Base-by-base conservation (phyloP, 2,329 filamentous ascomycete genomes). In the Penicillium sp. region DNA sequence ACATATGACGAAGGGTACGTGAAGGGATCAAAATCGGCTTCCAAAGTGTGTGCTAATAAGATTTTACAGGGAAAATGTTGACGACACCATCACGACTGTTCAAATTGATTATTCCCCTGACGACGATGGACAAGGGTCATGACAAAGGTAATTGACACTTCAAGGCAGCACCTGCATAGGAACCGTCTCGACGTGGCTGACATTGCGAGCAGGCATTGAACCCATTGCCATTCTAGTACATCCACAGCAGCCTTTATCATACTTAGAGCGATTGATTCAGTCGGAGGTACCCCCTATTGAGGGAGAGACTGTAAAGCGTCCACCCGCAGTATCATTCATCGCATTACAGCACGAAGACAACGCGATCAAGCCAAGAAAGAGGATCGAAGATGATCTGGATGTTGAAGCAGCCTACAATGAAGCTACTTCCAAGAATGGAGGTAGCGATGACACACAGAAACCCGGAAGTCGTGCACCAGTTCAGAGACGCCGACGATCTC, bases 181-280 rank as follows among this genome's bases (percentile, higher is more conserved):
- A 40, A 22, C 19, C 19, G 19, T 13, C 30, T 22, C n/a, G 14
- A 38, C 10, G 5, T 53, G n/a, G 19, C 63, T 68, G 40, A 68
- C 37, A 10, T 13, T 26, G 1, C 22, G 22, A 11, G 7, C 42
- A 77, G 84, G 88, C 52, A 87, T 94, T n/a, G 91, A 96, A 68
- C 92, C 93, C 0, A 82, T 97, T 13, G 93, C 93, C 0, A 84
- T 97, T 0, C 85, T 97, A 2, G 84, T 97, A 0, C 93, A 97
- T 69, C 93, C 93, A 0, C 91, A 96, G 64, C 93, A 97, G 72
- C 93, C 93, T 0, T 83, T 97, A 3, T 96, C 92, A 8, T 96
- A 97, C 74, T 87, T 97, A 45, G 92, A 96, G 75, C 87, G 92
- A 8, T 81, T 97, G 3, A 93, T 97, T 51, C 93, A 97, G 72